Conservation (phyloP, 495 filamentous ascomycete species). For the Penicillium verhagenii region DNA sequence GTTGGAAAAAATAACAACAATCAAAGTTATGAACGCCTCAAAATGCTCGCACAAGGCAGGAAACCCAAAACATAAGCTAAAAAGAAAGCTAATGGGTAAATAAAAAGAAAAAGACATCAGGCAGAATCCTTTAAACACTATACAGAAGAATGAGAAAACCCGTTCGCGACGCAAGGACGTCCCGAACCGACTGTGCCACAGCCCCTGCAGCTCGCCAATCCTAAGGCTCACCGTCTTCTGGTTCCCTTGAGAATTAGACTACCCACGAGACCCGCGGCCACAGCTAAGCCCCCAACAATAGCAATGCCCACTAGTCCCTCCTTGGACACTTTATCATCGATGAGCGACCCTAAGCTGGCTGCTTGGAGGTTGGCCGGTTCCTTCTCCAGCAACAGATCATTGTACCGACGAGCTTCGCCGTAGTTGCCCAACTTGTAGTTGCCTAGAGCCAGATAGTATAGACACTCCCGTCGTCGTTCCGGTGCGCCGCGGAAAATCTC, state of each 20-base stretch:
- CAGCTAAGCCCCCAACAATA: constrained; percentile 91
- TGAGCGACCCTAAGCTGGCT: constrained; percentile 74
- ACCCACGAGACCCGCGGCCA: constrained; percentile 90
- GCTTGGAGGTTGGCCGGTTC: constrained; percentile 91
- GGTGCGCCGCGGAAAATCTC: constrained; percentile 93
- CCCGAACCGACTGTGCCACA: constrained; percentile 15
- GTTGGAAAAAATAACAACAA: background rate
- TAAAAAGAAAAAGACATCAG: background rate
- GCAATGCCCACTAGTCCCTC: constrained; percentile 93
- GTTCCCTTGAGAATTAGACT: constrained; percentile 75
- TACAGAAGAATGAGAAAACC: background rate
- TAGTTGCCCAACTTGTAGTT: constrained; percentile 99
- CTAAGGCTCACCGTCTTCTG: constrained; percentile 49
- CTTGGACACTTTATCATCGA: constrained; percentile 93
- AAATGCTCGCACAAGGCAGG: constrained; percentile 6
- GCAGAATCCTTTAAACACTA: constrained; percentile 1
- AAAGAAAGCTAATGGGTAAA: constrained; percentile 2
- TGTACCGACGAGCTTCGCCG: constrained; percentile 88
- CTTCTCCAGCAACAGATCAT: constrained; percentile 83
- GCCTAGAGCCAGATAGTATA: constrained; percentile 94
- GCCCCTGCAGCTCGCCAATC: constrained; percentile 22
- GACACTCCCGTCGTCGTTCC: constrained; percentile 91
- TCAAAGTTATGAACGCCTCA: constrained; percentile 9
- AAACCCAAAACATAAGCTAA: constrained; percentile 1
- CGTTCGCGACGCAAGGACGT: constrained; percentile 2